phyloP scores from a whole-genome alignment of 345 rosid genomes.

The Eucalyptus coolabah region DNA sequence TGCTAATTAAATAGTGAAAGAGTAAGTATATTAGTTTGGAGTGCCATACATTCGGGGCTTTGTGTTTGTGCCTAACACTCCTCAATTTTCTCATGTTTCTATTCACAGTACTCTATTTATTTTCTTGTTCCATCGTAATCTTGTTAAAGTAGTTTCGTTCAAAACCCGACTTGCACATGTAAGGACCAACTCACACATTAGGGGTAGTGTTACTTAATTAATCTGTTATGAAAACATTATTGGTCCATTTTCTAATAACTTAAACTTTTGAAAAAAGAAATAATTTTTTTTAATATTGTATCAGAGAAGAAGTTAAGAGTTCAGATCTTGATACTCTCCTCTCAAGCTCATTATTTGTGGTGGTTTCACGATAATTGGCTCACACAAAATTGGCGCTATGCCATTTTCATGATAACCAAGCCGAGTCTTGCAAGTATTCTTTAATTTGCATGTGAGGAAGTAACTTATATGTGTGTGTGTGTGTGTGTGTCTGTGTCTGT shows the following conservation, averaged over 20 bases:
- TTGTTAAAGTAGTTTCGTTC: background rate
- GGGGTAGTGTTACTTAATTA: background rate
- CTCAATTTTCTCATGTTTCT: background rate
- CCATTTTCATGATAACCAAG: background rate
- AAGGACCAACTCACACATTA: background rate
- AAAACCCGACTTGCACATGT: background rate
- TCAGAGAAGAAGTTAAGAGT: background rate
- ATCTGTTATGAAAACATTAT: background rate
- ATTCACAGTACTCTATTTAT: background rate
- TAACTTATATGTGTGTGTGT: too few relatives aligned
- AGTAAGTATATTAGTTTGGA: background rate
- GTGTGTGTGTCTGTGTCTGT: too few relatives aligned
- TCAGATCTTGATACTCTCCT: background rate
- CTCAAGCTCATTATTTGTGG: background rate
- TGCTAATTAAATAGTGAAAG: background rate
- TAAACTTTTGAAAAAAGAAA: background rate
- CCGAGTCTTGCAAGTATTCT: background rate
- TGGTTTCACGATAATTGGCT: background rate
- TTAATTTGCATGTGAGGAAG: background rate
- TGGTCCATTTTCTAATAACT: background rate
- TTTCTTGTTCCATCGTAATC: background rate
- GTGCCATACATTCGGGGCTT: too few relatives aligned
- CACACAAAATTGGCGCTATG: background rate
- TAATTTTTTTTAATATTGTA: background rate
- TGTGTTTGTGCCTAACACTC: background rate